Base-by-base conservation (phyloP, 1,284 basidiomycete species). In the Tilletia horrida region DNA sequence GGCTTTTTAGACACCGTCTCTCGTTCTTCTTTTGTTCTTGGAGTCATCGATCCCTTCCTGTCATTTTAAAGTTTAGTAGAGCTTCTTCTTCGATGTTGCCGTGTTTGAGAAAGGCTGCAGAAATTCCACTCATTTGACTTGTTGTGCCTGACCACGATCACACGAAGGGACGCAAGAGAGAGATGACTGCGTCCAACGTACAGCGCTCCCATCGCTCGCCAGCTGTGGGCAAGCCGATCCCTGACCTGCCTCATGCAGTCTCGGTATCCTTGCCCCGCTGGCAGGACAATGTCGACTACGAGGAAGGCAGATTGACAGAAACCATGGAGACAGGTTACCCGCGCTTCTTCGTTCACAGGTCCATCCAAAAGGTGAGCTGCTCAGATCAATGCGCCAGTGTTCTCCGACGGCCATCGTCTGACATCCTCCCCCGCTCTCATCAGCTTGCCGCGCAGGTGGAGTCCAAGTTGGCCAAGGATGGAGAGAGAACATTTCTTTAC, bases 181-280 rank as follows among this genome's bases (percentile, higher is more conserved):
- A 40, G 35, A 40, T 40, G 35, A 11, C 35, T 6, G 35, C 4
- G 35, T 40, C 35, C 35, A 40, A 40, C 35, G 6, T 11, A 40
- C 59, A 43, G 29, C 40, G 21, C 59, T 18, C 59, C 13, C 16
- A 27, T n/a, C 47, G 40, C 67, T 66, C 23, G 21, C 35, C 59
- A 62, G 35, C 70, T 62, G 25, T 80, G 62, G 77, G 82, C 59
- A 68, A 66, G 64, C 70, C 82, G 8, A 81, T 84, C 13, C 84
- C 83, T 11, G 73, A 76, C 64, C 78, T 81, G 18, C 77, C 78
- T 3, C 96, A 98, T 79, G 96, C 96, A 45, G 93, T 97, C 70
- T 95, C 93, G 0, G 94, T 97, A n/a, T 97, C 93, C 7, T 86
- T 98, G 0, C 96, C 96, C 0, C 92, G 87, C 21, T 98, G 95